A percentile compares a stretch with the other conserved stretches of the same genome.
Evolutionary conservation across 805 yeast species (phyloP).

Genomic region (Zygotorulaspora florentina): DNA sequence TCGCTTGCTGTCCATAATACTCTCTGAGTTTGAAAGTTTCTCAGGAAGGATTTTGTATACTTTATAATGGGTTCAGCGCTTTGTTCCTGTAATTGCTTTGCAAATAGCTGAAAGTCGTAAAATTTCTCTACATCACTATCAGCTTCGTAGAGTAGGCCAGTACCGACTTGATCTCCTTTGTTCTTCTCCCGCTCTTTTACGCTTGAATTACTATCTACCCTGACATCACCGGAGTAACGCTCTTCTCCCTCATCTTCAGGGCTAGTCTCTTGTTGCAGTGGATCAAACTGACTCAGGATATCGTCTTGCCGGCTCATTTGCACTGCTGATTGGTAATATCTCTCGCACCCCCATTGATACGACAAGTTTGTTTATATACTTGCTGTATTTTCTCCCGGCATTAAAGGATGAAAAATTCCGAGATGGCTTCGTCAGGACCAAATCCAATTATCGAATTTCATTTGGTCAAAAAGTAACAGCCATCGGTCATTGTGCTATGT

Average conservation of each 20-base stretch:
- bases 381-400: no score
- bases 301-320: conserved; percentile 5
- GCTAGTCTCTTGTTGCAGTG: conserved; percentile 1
- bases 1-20: conserved; percentile 70
- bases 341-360: background rate
- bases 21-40: conserved; percentile 56
- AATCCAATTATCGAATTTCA: no score
- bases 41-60: conserved; percentile 78
- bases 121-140: conserved; percentile 24
- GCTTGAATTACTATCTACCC: background rate
- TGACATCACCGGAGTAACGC: background rate
- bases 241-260: background rate
- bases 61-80: conserved; percentile 85
- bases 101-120: conserved; percentile 82
- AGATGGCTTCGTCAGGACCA: background rate
- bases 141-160: conserved; percentile 2
- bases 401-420: background rate
- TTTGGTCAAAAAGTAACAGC: background rate
- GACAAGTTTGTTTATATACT: background rate
- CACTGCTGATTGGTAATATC: background rate
- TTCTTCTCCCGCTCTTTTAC: conserved; percentile 1
- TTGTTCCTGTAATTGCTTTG: conserved; percentile 63
- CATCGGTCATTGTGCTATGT: conserved; percentile 36
- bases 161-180: conserved; percentile 1
- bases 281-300: conserved; percentile 7